Conservation (phyloP, 2,329 filamentous ascomycete species). For the Penicillium sp. region DNA sequence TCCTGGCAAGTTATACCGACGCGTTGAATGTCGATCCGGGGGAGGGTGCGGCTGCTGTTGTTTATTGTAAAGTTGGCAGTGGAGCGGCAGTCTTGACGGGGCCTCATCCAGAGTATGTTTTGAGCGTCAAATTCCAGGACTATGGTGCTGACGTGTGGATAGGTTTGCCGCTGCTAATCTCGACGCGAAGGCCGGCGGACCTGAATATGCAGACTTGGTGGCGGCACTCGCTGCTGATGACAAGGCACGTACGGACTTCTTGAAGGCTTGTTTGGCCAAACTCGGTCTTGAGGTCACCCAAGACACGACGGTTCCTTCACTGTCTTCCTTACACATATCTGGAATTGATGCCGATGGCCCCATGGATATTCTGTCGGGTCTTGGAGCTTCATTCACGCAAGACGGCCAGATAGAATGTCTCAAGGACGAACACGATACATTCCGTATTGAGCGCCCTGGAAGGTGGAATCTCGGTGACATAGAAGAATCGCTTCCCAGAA, state of each 20-base stretch:
- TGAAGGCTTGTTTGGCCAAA: conserved; percentile 74
- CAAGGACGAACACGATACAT: conserved; percentile 76
- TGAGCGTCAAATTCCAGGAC: conserved; percentile 4
- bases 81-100: conserved; percentile 78
- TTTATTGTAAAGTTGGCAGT: conserved; percentile 78
- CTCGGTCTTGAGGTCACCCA: conserved; percentile 75
- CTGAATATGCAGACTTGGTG: conserved; percentile 68
- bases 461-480: conserved; percentile 57
- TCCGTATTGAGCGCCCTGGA: conserved; percentile 68
- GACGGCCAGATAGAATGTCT: conserved; percentile 68
- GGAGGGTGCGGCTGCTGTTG: conserved; percentile 68
- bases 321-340: conserved; percentile 80
- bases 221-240: conserved; percentile 66
- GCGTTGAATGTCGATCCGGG: conserved; percentile 73
- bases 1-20: conserved; percentile 76
- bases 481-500: conserved; percentile 50
- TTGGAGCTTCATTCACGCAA: conserved; percentile 62
- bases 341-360: conserved; percentile 62
- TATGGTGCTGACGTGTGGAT: conserved; percentile 20
- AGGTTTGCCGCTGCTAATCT: conserved; percentile 83
- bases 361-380: conserved; percentile 61
- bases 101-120: conserved; percentile 80
- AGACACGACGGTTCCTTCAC: conserved; percentile 67
- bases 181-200: conserved; percentile 60
- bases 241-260: conserved; percentile 63